Conservation (phyloP, 192 early-diverging fungal species). For the Podila epicladia region DNA sequence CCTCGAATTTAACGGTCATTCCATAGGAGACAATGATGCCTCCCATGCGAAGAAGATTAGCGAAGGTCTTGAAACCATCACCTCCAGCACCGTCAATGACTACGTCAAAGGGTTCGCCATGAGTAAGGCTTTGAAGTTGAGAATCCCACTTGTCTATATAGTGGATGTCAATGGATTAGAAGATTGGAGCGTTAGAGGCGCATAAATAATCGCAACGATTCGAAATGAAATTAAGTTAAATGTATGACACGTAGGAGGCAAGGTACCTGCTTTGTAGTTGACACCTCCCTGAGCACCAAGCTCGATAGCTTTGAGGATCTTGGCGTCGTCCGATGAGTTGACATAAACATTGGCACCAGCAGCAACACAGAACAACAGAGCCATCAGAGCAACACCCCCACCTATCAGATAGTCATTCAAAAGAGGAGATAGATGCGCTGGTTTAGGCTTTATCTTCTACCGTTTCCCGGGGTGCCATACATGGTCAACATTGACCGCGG, state of each 20-base stretch:
- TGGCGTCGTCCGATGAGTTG: slow-evolving; percentile 69
- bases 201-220: slow-evolving; percentile 1
- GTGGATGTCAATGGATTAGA: slow-evolving; percentile 9
- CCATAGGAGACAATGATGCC: slow-evolving; percentile 73
- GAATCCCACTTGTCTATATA: slow-evolving; percentile 58
- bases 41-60: slow-evolving; percentile 54
- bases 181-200: slow-evolving; percentile 2
- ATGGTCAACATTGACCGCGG: too few relatives aligned
- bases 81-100: slow-evolving; percentile 79
- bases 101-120: slow-evolving; percentile 51
- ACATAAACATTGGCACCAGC: slow-evolving; percentile 77
- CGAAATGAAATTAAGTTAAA: slow-evolving; percentile 2
- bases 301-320: slow-evolving; percentile 67
- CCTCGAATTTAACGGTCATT: slow-evolving; percentile 57
- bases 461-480: too few relatives aligned
- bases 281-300: slow-evolving; percentile 76
- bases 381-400: slow-evolving; percentile 76
- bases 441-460: background rate
- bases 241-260: slow-evolving; percentile 21
- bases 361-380: slow-evolving; percentile 71
- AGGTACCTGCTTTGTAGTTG: slow-evolving; percentile 69
- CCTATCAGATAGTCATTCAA: slow-evolving; percentile 18
- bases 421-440: background rate
- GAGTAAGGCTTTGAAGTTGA: slow-evolving; percentile 53
- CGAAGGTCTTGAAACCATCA: slow-evolving; percentile 50